Evolutionary conservation across 2,329 filamentous ascomycete genomes (phyloP).

Genomic region (Colletotrichum gloeosporioides): DNA sequence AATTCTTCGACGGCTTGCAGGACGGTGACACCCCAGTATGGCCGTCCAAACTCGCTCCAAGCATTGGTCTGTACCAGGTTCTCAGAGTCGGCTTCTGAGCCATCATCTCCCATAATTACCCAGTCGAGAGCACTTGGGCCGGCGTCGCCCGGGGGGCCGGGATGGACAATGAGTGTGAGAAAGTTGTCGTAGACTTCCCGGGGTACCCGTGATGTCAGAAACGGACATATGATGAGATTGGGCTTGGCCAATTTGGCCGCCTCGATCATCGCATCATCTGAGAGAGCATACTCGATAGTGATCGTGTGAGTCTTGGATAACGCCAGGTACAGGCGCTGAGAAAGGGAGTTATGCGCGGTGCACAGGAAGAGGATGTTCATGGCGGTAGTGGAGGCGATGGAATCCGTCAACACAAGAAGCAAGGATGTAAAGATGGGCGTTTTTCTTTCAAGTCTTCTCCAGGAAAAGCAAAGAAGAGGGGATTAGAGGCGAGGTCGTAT

Average conservation of each 20-base stretch:
- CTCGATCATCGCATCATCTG: constrained; percentile 37
- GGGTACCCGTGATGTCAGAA: constrained; percentile 43
- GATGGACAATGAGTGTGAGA: constrained; percentile 45
- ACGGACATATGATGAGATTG: constrained; percentile 46
- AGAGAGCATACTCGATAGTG: constrained; percentile 43
- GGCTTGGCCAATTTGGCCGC: constrained; percentile 40
- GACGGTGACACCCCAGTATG: constrained; percentile 46
- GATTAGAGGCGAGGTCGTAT: not conserved
- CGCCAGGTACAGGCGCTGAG: constrained; percentile 41
- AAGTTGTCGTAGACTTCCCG: constrained; percentile 39
- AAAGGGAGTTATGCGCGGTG: constrained; percentile 49
- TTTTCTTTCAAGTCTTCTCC: not conserved
- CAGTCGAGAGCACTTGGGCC: constrained; percentile 47
- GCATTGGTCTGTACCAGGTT: constrained; percentile 30
- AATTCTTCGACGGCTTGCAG: constrained; percentile 44
- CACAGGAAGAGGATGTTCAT: constrained; percentile 50
- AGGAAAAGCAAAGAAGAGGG: not conserved
- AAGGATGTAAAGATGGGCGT: not conserved
- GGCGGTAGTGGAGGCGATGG: constrained; percentile 21
- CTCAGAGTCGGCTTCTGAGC: constrained; percentile 33
- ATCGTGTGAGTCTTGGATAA: constrained; percentile 39
- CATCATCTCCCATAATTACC: constrained; percentile 47
- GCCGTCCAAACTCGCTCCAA: constrained; percentile 33
- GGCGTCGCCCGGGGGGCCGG: constrained; percentile 45
- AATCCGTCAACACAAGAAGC: not conserved